Evolutionary conservation across 2,329 filamentous ascomycete species (phyloP).

Genomic region (Zasmidium cellare): DNA sequence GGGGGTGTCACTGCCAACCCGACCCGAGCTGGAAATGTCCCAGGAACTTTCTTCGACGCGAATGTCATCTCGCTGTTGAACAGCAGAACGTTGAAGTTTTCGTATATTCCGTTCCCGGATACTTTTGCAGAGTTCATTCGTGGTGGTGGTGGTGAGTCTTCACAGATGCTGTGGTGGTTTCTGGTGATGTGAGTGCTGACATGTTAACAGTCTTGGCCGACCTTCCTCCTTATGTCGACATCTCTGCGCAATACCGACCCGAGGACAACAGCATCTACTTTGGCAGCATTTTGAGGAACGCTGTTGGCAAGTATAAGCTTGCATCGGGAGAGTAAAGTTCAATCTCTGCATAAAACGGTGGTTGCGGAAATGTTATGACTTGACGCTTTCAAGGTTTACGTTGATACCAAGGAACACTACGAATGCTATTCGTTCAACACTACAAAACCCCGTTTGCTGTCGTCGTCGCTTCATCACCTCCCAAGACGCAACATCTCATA

Average conservation of each 20-base stretch:
- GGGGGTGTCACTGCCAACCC: slow-evolving; percentile 15
- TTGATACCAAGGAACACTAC: no score
- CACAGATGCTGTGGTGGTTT: background rate
- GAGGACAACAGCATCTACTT: slow-evolving; percentile 16
- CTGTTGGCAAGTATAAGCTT: background rate
- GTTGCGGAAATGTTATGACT: no score
- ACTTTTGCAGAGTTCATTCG: slow-evolving; percentile 11
- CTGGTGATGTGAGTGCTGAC: background rate
- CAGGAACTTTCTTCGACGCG: slow-evolving; percentile 13
- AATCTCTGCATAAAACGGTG: no score
- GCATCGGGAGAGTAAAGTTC: background rate
- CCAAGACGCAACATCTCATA: background rate
- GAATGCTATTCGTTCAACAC: no score
- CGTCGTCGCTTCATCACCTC: background rate
- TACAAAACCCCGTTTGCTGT: no score
- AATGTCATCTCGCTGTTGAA: slow-evolving; percentile 15
- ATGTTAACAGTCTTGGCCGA: background rate
- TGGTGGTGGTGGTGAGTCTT: slow-evolving; percentile 4
- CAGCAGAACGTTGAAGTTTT: slow-evolving; percentile 13
- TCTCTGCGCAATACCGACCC: slow-evolving; percentile 18
- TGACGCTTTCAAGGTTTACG: no score
- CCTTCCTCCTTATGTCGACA: slow-evolving; percentile 1
- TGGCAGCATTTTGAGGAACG: slow-evolving; percentile 10
- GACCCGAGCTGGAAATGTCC: slow-evolving; percentile 14
- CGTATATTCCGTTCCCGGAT: slow-evolving; percentile 15